A percentile compares a stretch with the other conserved stretches of the same genome.
Conservation (phyloP, 371 early-diverging fungal species). For the Nematocida parisii region DNA sequence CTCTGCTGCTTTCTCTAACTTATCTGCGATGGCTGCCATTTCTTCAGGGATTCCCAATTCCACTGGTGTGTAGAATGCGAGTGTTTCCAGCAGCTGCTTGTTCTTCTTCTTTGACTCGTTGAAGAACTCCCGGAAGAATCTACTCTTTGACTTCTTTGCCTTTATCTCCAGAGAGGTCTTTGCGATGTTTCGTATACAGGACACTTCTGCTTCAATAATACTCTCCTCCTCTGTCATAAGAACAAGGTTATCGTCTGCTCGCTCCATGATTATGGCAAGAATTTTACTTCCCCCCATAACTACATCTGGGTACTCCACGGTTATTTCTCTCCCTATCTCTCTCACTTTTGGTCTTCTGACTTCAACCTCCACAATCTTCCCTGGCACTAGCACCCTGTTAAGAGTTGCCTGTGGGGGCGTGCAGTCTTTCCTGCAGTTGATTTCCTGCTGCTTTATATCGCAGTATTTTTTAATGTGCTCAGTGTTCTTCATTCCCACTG, state of each 20-base stretch:
- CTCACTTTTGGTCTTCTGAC: not conserved
- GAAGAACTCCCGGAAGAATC: slow-evolving; percentile 12
- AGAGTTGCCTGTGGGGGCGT: not conserved
- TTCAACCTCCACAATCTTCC: slow-evolving; percentile 18
- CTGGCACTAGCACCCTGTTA: slow-evolving; percentile 1
- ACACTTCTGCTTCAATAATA: not conserved
- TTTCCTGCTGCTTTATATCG: not conserved
- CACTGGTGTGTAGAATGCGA: not conserved
- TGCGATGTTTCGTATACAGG: not conserved
- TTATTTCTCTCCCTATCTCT: not conserved
- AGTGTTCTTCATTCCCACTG: not conserved
- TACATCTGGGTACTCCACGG: slow-evolving; percentile 16
- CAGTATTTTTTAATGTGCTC: slow-evolving; percentile 19
- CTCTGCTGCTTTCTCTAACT: not conserved
- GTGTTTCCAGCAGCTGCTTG: not conserved
- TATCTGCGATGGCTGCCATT: not conserved
- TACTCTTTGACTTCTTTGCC: not conserved
- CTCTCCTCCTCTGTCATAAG: slow-evolving; percentile 5
- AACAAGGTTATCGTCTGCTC: not conserved
- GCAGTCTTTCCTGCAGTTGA: not conserved
- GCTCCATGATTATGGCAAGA: not conserved
- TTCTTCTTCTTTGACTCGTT: not conserved
- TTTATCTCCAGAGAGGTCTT: slow-evolving; percentile 4
- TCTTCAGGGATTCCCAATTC: slow-evolving; percentile 6
- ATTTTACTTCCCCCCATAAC: not conserved